Base-by-base conservation (phyloP, 805 yeast species). In the Dipodascus geniculatus region DNA sequence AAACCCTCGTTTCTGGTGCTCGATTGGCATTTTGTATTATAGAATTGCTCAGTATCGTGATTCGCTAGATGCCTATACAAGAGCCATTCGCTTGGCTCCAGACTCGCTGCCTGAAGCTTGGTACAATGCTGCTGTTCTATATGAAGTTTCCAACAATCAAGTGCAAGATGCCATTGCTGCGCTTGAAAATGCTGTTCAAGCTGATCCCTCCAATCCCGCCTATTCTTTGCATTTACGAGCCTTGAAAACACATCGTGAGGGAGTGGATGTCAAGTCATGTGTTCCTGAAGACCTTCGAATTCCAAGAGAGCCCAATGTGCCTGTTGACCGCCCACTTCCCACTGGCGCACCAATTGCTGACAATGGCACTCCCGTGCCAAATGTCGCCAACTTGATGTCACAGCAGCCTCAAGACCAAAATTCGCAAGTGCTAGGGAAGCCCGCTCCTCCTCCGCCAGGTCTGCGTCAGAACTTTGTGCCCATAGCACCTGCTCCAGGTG, bases 1-100 rank as follows among this genome's bases (percentile, higher is more conserved):
- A 67, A 93, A 93, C 68, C 98, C 99, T 55, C 93, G 96, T 1
- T 93, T 93, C 74, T 93, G 99, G 99, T 85, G 93, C 67, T 82
- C 87, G 31, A 85, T 85, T 63, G 99, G 99, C 67, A 98, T 93
- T 16, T 75, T 93, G 55, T 93, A 93, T 71, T 93, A 91, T 70
- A 96, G 91, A 71, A 91, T 93, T 56, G 82, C 93, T 54, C 99
- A 93, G 72, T 93, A 88, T 71, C 78, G 96, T 54, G 99, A 93
- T 67, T 98, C 99, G 1, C 74, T 93, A 58, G 98, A 93, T 67
- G 99, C 98, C 16, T 93, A 93, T 71, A 90, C 98, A 3, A 76
- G 98, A 54, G 99, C 99, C 9, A 93, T 93, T 56, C 78, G 98
- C 61, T 78, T 93, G 63, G 91, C 93, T 63, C 99, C 99, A 16